Evolutionary conservation across 805 yeast genomes (phyloP).

Genomic region (Cyberlindnera petersonii): DNA sequence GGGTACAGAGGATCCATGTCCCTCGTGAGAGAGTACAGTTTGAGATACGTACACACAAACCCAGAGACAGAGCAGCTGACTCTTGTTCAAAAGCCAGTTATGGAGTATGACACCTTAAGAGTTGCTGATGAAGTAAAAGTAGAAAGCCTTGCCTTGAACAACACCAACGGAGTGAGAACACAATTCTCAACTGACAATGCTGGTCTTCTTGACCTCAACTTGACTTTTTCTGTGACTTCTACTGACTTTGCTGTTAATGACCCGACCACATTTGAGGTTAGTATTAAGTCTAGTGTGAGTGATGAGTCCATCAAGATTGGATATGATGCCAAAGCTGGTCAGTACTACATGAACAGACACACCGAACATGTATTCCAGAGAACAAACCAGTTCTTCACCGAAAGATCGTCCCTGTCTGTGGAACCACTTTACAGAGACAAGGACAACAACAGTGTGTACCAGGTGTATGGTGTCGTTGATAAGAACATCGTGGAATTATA

Average conservation of each 20-base stretch:
- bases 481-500: slow-evolving; percentile 30
- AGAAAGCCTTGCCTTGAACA: background rate
- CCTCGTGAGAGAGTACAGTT: slow-evolving; percentile 29
- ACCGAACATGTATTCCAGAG: slow-evolving; percentile 22
- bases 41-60: slow-evolving; percentile 27
- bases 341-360: slow-evolving; percentile 29
- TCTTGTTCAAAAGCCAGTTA: slow-evolving; percentile 27
- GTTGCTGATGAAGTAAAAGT: background rate
- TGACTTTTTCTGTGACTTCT: too few species aligned
- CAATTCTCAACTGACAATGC: slow-evolving; percentile 14
- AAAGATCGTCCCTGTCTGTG: slow-evolving; percentile 26
- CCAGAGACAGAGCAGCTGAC: slow-evolving; percentile 23
- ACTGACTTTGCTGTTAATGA: too few species aligned
- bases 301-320: slow-evolving; percentile 26
- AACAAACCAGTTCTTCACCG: slow-evolving; percentile 27
- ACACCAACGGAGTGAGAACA: background rate
- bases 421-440: slow-evolving; percentile 19
- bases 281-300: slow-evolving; percentile 19
- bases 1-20: slow-evolving; percentile 36
- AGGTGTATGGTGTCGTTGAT: slow-evolving; percentile 31
- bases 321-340: slow-evolving; percentile 24
- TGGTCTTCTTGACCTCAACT: slow-evolving; percentile 26
- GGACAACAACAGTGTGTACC: slow-evolving; percentile 20
- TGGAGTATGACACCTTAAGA: slow-evolving; percentile 7
- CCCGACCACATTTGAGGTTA: slow-evolving; percentile 17